Percentiles rank a stretch among this genome's conserved stretches.
Evolutionary conservation across 208 protist species (phyloP).

Genomic region (Crithidia bombi): DNA sequence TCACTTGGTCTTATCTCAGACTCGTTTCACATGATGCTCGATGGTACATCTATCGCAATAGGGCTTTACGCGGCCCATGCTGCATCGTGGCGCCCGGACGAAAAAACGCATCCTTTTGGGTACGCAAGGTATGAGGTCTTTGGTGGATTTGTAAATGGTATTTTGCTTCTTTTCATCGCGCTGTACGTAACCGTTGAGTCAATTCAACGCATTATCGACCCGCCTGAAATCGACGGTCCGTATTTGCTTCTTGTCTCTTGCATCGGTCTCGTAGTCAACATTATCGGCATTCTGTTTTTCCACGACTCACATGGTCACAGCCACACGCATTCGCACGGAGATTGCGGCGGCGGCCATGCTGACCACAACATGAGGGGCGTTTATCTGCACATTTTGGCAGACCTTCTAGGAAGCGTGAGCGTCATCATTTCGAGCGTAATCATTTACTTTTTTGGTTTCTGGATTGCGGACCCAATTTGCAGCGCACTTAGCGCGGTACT

Average conservation of each 20-base stretch:
- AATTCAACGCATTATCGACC: slow-evolving; percentile 75
- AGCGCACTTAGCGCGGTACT: slow-evolving; percentile 69
- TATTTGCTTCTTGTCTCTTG: slow-evolving; percentile 84
- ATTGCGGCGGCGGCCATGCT: slow-evolving; percentile 34
- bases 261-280: slow-evolving; percentile 83
- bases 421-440: slow-evolving; percentile 85
- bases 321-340: slow-evolving; percentile 53
- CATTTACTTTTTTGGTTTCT: slow-evolving; percentile 61
- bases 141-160: slow-evolving; percentile 87
- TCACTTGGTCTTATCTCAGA: slow-evolving; percentile 95
- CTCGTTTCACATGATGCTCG: slow-evolving; percentile 98
- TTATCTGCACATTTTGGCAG: slow-evolving; percentile 90
- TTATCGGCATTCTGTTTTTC: slow-evolving; percentile 86
- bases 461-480: slow-evolving; percentile 81
- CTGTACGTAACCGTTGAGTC: slow-evolving; percentile 84
- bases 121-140: slow-evolving; percentile 86
- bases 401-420: slow-evolving; percentile 85
- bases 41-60: slow-evolving; percentile 94
- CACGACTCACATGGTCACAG: slow-evolving; percentile 68
- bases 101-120: slow-evolving; percentile 84
- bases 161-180: slow-evolving; percentile 82
- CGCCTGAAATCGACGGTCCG: slow-evolving; percentile 73
- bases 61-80: slow-evolving; percentile 93
- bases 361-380: slow-evolving; percentile 89
- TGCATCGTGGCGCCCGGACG: slow-evolving; percentile 86